phyloP scores from a whole-genome alignment of 2,329 filamentous ascomycete genomes.

The Bisporella sp. region DNA sequence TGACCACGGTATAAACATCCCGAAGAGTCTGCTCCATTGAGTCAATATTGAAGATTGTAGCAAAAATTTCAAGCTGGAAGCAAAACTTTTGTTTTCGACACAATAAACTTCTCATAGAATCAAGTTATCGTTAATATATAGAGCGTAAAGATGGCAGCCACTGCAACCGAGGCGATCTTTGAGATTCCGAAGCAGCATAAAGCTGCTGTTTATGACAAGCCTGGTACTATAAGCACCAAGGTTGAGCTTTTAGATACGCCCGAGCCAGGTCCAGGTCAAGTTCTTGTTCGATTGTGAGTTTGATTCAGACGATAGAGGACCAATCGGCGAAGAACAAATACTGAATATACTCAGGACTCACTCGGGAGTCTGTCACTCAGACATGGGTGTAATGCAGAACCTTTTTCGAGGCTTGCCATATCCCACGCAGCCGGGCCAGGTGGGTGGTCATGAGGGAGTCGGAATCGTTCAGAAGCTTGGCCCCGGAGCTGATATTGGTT shows the following conservation, averaged over 20 bases:
- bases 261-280: conserved; percentile 55
- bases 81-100: too few relatives aligned
- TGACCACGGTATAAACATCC: too few relatives aligned
- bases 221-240: conserved; percentile 57
- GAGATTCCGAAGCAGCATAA: conserved; percentile 53
- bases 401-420: conserved; percentile 38
- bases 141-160: conserved; percentile 19
- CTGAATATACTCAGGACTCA: conserved; percentile 38
- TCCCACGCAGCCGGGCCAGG: conserved; percentile 52
- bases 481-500: conserved; percentile 42
- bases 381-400: conserved; percentile 50
- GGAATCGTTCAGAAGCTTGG: conserved; percentile 60
- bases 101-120: too few relatives aligned
- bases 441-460: conserved; percentile 65
- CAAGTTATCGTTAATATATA: too few relatives aligned
- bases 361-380: conserved; percentile 59
- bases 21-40: too few relatives aligned
- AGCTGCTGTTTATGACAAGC: conserved; percentile 57
- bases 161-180: conserved; percentile 17
- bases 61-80: too few relatives aligned
- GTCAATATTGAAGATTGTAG: too few relatives aligned
- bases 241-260: conserved; percentile 57
- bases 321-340: not conserved
- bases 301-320: not conserved
- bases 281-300: conserved; percentile 52